A percentile compares a stretch with the other conserved stretches of the same genome.
These are phyloP conservation scores for Suillus clintonianus DNA, from an alignment of 768 basidiomycete species.

Conservation along the genomic window DNA sequence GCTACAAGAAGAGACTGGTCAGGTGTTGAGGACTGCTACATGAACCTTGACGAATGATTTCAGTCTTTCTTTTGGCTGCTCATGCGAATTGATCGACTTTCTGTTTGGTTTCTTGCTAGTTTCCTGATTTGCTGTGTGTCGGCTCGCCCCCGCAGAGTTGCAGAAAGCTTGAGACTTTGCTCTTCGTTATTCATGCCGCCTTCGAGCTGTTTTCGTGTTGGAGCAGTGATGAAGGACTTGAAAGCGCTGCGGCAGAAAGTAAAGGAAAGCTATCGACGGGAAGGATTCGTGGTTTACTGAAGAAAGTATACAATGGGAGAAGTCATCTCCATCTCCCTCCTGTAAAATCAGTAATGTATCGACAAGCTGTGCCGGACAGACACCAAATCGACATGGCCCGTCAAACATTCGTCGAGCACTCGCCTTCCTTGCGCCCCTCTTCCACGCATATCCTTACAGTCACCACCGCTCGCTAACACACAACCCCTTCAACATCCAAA, in stretches of 20 bases:
- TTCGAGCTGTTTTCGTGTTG: conserved; percentile 74
- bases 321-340: not conserved
- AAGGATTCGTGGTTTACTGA: conserved; percentile 73
- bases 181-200: not conserved
- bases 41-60: not conserved
- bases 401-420: conserved; percentile 78
- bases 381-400: conserved; percentile 74
- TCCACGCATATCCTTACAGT: conserved; percentile 46
- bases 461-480: not conserved
- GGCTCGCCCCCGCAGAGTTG: conserved; percentile 77
- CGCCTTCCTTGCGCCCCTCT: conserved; percentile 54
- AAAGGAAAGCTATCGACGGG: conserved; percentile 71
- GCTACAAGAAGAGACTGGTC: conserved; percentile 66
- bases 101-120: conserved; percentile 89
- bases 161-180: conserved; percentile 46
- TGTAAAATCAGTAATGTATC: not conserved
- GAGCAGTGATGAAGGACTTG: conserved; percentile 87
- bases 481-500: not conserved
- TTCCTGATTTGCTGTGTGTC: conserved; percentile 85
- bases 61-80: conserved; percentile 2
- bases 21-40: conserved; percentile 47
- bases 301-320: conserved; percentile 78
- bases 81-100: conserved; percentile 74
- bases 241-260: conserved; percentile 67
- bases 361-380: conserved; percentile 38